Conservation (phyloP, 192 early-diverging fungal species). For the Chytriomyces sp. region DNA sequence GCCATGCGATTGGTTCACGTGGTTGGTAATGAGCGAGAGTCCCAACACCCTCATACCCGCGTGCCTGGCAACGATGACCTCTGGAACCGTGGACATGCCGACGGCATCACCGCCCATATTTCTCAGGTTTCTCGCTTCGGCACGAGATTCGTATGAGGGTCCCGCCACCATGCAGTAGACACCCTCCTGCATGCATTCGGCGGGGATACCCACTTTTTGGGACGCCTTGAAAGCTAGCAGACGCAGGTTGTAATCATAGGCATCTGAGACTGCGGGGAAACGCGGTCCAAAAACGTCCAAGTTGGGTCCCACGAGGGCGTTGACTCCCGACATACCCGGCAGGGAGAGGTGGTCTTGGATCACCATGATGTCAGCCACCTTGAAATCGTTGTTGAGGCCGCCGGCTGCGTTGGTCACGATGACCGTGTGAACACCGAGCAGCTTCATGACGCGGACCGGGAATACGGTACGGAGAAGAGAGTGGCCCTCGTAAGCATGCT, state of each 20-base stretch:
- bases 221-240: conserved; percentile 69
- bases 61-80: conserved; percentile 85
- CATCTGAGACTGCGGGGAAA: conserved; percentile 82
- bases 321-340: conserved; percentile 45
- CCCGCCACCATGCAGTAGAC: conserved; percentile 83
- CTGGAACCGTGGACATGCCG: conserved; percentile 88
- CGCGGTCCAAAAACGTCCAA: conserved; percentile 79
- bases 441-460: conserved; percentile 82
- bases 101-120: conserved; percentile 77
- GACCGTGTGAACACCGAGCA: conserved; percentile 76
- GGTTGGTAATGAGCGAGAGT: conserved; percentile 78
- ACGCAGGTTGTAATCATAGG: conserved; percentile 81
- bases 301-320: conserved; percentile 86
- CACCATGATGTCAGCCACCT: conserved; percentile 85
- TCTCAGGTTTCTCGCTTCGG: conserved; percentile 74
- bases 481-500: conserved; percentile 91
- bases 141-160: conserved; percentile 88
- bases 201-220: conserved; percentile 43
- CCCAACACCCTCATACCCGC: conserved; percentile 80
- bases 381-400: conserved; percentile 70
- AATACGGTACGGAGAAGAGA: conserved; percentile 76
- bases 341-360: conserved; percentile 63
- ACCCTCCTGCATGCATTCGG: conserved; percentile 73
- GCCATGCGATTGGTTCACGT: conserved; percentile 27
- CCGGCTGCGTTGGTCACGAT: conserved; percentile 89